A percentile compares a stretch with the other conserved stretches of the same genome.
phyloP scores from a whole-genome alignment of 345 rosid species.

The Xanthoceras sorbifolium region DNA sequence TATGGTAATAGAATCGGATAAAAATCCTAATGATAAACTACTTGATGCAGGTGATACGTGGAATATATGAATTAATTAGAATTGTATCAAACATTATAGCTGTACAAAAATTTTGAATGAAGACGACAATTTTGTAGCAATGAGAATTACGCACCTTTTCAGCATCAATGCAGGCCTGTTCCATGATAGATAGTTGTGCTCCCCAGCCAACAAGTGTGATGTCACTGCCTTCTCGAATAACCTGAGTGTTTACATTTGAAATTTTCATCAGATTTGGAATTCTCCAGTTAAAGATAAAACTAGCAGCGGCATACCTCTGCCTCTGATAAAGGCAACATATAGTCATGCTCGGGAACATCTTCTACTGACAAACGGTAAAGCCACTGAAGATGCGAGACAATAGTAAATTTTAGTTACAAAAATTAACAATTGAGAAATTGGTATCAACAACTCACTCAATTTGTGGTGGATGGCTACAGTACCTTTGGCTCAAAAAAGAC shows the following conservation, averaged over 20 bases:
- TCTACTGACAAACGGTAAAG: slow-evolving; percentile 85
- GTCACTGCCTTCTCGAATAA: slow-evolving; percentile 81
- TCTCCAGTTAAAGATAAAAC: background rate
- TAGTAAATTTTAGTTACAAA: background rate
- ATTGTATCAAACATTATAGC: background rate
- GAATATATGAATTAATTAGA: background rate
- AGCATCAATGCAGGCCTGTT: slow-evolving; percentile 79
- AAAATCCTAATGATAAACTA: too few relatives aligned
- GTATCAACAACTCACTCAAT: slow-evolving; percentile 4
- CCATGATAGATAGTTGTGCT: slow-evolving; percentile 86
- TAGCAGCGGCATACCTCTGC: slow-evolving; percentile 63
- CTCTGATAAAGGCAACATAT: slow-evolving; percentile 82
- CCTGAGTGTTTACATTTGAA: slow-evolving; percentile 41
- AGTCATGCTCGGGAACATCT: slow-evolving; percentile 87
- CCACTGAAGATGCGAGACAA: slow-evolving; percentile 56
- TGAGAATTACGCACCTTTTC: slow-evolving; percentile 49
- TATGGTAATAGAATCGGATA: too few relatives aligned
- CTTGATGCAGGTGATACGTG: background rate
- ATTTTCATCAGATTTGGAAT: slow-evolving; percentile 20
- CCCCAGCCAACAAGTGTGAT: slow-evolving; percentile 97
- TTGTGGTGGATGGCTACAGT: background rate
- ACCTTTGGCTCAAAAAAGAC: slow-evolving; percentile 96
- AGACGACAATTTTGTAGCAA: background rate
- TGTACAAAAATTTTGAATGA: too few relatives aligned
- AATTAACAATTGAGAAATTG: slow-evolving; percentile 17